Evolutionary conservation across 768 basidiomycete species (phyloP).

Genomic region (Lactarius vividus): DNA sequence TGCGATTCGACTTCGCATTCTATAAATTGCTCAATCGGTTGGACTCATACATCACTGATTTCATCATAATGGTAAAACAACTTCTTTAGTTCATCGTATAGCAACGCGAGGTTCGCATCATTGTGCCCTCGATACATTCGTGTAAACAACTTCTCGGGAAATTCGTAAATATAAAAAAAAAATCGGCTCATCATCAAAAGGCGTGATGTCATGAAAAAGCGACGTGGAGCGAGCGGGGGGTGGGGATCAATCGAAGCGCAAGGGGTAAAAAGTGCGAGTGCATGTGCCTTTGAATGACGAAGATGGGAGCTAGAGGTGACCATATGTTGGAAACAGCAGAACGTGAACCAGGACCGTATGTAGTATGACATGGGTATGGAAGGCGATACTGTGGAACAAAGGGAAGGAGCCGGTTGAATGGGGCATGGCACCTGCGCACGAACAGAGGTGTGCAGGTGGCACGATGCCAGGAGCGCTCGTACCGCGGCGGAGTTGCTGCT

Average conservation of each 20-base stretch:
- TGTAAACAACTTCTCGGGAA: conserved; percentile 4
- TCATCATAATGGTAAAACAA: background rate
- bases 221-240: background rate
- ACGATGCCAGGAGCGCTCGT: background rate
- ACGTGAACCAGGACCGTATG: conserved; percentile 5
- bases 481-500: background rate
- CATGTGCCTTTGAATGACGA: conserved; percentile 3
- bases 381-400: background rate
- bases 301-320: background rate
- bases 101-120: background rate
- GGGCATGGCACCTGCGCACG: conserved; percentile 1
- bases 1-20: background rate
- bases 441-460: background rate
- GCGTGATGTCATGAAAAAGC: conserved; percentile 16
- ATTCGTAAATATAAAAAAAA: background rate
- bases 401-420: background rate
- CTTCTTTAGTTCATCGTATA: conserved; percentile 4
- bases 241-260: background rate
- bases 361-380: conserved; percentile 1
- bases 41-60: background rate
- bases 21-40: background rate
- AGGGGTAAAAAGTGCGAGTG: background rate
- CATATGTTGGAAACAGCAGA: conserved; percentile 7
- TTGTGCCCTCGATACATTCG: conserved; percentile 10
- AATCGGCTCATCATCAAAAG: background rate